Base-by-base conservation (phyloP, 352 stramenopile species). In the Phytophthora syringae region DNA sequence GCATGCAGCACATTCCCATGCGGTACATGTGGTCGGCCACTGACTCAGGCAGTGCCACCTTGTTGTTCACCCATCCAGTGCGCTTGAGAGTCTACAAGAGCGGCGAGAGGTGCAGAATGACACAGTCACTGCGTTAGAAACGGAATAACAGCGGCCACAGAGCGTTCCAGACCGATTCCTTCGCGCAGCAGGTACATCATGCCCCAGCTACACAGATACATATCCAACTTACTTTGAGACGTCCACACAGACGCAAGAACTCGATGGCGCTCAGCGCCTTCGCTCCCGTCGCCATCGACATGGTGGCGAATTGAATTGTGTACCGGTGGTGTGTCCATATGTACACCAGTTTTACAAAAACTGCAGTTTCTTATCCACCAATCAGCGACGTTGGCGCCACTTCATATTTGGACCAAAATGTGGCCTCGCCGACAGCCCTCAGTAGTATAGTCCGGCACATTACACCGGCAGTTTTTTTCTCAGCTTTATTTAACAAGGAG, bases 1-100 rank as follows among this genome's bases (percentile, higher is more conserved):
- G 73, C 84, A 97, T 90, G 51, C 85, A 94, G 70, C 89, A 95
- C 86, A 97, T 96, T 7, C 88, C 72, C 81, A 98, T 96, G 60
- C 94, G 88, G 67, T 97, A 98, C 76, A 96, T 97, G 78, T 98
- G 94, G 70, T 98, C 94, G 22, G 94, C 90, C 20, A 98, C 92
- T 7, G 89, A 97, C 74, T 98, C 94, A 11, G 93, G 89, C 21
- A 90, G 63, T 18, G 83, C 63, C 42, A 97, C 92, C 4, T 94
- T 88, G 69, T 93, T 90, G 60, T 94, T 93, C n/a, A 98, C 80
- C 94, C 94, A 98, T 74, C 92, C 94, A 42, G 92, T 98, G 64
- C 91, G 87, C 72, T 97, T 97, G 21, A 97, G 66, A 37, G 74
- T 80, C 88, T n/a, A n/a, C n/a, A n/a, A n/a, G n/a, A n/a, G n/a